phyloP scores from a whole-genome alignment of 1,284 basidiomycete species.

The Rugosomyces carneus region DNA sequence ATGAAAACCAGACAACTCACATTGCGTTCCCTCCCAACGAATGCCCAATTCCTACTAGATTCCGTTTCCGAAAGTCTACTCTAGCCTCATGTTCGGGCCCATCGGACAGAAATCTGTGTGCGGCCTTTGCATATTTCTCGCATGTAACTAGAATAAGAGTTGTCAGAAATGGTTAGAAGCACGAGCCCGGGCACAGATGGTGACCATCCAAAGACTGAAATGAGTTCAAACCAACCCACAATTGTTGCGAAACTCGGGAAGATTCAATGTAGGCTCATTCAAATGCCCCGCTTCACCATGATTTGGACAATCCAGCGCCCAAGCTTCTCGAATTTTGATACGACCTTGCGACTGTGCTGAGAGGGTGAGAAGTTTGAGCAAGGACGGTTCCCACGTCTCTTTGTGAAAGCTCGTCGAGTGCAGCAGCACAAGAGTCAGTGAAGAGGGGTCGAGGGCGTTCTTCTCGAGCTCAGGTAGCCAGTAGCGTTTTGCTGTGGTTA shows the following conservation, averaged over 20 bases:
- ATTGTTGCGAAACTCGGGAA: conserved; percentile 32
- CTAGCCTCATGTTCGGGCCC: conserved; percentile 30
- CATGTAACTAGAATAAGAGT: conserved; percentile 42
- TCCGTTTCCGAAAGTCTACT: conserved; percentile 41
- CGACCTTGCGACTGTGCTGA: conserved; percentile 16
- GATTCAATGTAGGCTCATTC: conserved; percentile 34
- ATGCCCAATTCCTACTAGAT: conserved; percentile 54
- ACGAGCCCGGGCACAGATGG: no score
- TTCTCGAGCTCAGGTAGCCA: conserved; percentile 35
- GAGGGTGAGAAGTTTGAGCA: conserved; percentile 35
- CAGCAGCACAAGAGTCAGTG: conserved; percentile 47
- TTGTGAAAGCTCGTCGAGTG: conserved; percentile 66
- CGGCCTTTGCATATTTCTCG: conserved; percentile 48
- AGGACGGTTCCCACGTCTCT: conserved; percentile 58
- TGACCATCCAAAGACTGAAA: no score
- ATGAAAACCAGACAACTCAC: conserved; percentile 29
- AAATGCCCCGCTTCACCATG: conserved; percentile 40
- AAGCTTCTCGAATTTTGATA: conserved; percentile 41
- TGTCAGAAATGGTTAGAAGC: no score
- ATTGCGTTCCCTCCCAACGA: conserved; percentile 57
- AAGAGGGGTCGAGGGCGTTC: conserved; percentile 30
- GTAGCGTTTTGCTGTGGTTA: conserved; percentile 51
- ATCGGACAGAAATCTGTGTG: conserved; percentile 44
- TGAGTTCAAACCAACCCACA: no score
- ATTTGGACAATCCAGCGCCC: conserved; percentile 49